A percentile compares a stretch with the other conserved stretches of the same genome.
Conservation (phyloP, 2,329 filamentous ascomycete species). For the Ophiocordyceps polyrhachis-furcata region DNA sequence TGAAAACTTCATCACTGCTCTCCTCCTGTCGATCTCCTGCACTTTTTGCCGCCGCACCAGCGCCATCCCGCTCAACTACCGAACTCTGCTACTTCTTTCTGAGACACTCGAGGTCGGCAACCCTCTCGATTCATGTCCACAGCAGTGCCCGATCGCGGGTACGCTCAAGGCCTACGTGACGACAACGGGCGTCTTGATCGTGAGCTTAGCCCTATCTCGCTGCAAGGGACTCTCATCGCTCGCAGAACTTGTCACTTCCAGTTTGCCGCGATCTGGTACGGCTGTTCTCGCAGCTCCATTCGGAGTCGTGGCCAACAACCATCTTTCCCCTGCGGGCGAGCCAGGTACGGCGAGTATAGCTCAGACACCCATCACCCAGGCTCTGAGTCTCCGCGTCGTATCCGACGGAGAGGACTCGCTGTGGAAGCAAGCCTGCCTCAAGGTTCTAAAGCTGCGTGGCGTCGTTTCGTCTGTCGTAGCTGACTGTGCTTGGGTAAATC, state of each 20-base stretch:
- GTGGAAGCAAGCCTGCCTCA: conserved; percentile 32
- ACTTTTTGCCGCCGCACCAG: conserved; percentile 28
- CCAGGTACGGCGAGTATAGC: conserved; percentile 17
- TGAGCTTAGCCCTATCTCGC: conserved; percentile 27
- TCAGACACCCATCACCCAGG: conserved; percentile 35
- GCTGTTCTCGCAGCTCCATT: conserved; percentile 36
- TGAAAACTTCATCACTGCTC: conserved; percentile 34
- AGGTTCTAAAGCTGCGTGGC: conserved; percentile 30
- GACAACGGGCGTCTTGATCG: conserved; percentile 33
- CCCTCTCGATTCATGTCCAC: conserved; percentile 5
- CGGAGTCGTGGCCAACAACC: conserved; percentile 19
- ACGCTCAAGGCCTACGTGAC: conserved; percentile 36
- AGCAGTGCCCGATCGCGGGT: conserved; percentile 19
- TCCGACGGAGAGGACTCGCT: conserved; percentile 21
- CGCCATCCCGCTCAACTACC: conserved; percentile 33
- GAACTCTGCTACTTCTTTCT: conserved; percentile 28
- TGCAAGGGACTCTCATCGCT: conserved; percentile 28
- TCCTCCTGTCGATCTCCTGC: conserved; percentile 29
- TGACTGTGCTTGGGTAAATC: conserved; percentile 29
- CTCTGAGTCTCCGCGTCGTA: conserved; percentile 21
- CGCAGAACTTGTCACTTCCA: conserved; percentile 22
- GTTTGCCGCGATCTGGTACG: conserved; percentile 20
- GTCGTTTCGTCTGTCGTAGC: conserved; percentile 24
- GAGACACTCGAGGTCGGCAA: conserved; percentile 3
- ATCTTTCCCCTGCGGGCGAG: conserved; percentile 5